Base-by-base conservation (phyloP, 169 alveolate genomes). In the Plasmodium reichenowi region DNA sequence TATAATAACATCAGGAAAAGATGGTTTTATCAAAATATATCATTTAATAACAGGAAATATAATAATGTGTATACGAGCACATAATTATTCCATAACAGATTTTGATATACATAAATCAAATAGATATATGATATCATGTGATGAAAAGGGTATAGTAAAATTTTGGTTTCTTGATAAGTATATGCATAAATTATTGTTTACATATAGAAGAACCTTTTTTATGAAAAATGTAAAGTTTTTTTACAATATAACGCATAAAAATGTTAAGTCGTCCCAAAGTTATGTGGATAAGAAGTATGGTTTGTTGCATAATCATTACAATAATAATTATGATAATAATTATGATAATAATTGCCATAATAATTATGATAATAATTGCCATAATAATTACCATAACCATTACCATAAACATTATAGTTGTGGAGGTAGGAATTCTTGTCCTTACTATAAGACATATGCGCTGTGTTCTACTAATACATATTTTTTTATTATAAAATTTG, bases 81-180 rank as follows among this genome's bases (percentile, higher is more conserved):
- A 72, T 62, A 17, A 17, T 22, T 24, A 72, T 72, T 32, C 60
- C 13, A 62, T 86, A 20, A 50, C 87, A 10, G 88, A 86, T 86
- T 86, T 86, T 86, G 92, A 86, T 50, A 45, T 86, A 4, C 92
- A 86, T 73, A 29, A 67, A 15, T 86, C 92, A 7, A 74, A 86
- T 52, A 86, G 62, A 63, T 86, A 86, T 13, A 86, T 86, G 4
- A 66, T 86, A 17, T 70, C 87, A 8, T 86, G 92, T 72, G 86
- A 70, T 56, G 88, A 72, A 47, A 86, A 86, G 43, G 92, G 92
- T 3, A 66, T 52, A 20, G 80, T 86, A 1, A 86, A 86, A 62
- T 50, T 86, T 38, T 45, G 58, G 66, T 48, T 15, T 2, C 15
- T 86, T 1, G 88, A 86, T 45, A 86, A 86, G 38, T 73, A 86